A percentile compares a stretch with the other conserved stretches of the same genome.
Evolutionary conservation across 208 protist genomes (phyloP).

Genomic region (Leptomonas pyrrhocoris): DNA sequence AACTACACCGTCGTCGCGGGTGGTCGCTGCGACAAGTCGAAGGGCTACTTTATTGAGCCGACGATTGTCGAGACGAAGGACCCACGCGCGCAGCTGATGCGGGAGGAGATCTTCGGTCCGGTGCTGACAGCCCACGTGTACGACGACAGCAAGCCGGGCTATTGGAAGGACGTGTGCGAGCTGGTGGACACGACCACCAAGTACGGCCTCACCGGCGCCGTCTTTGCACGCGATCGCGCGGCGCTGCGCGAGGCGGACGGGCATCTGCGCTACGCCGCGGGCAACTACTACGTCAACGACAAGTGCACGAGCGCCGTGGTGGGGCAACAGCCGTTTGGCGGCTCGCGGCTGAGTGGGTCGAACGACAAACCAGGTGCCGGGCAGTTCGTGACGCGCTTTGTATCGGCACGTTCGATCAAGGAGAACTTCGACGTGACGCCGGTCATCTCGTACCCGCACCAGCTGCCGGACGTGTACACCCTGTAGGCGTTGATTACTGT

Average conservation of each 20-base stretch:
- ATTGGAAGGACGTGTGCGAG: conserved; percentile 84
- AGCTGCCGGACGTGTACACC: conserved; percentile 80
- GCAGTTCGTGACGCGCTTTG: conserved; percentile 92
- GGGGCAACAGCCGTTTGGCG: conserved; percentile 98
- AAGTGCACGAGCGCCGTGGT: conserved; percentile 98
- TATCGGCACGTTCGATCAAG: conserved; percentile 95
- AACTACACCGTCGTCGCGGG: conserved; percentile 79
- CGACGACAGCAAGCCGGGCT: conserved; percentile 85
- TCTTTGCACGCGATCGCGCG: conserved; percentile 91
- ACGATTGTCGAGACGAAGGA: conserved; percentile 95
- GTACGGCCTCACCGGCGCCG: conserved; percentile 94
- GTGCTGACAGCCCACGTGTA: conserved; percentile 97
- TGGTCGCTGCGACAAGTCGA: conserved; percentile 69
- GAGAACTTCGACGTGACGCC: conserved; percentile 93
- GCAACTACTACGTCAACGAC: conserved; percentile 99
- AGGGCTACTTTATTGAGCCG: conserved; percentile 96
- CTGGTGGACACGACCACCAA: conserved; percentile 87
- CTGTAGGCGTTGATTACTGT: no score
- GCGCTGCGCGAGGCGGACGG: conserved; percentile 66
- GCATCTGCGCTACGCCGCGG: conserved; percentile 84
- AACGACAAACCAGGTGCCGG: conserved; percentile 97
- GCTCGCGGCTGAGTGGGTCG: conserved; percentile 91
- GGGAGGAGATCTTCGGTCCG: conserved; percentile 98
- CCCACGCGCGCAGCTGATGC: conserved; percentile 87
- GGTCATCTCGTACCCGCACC: conserved; percentile 92